Percentiles rank a stretch among this genome's conserved stretches.
phyloP scores from a whole-genome alignment of 345 rosid species.

The Euphorbia tirucalli region DNA sequence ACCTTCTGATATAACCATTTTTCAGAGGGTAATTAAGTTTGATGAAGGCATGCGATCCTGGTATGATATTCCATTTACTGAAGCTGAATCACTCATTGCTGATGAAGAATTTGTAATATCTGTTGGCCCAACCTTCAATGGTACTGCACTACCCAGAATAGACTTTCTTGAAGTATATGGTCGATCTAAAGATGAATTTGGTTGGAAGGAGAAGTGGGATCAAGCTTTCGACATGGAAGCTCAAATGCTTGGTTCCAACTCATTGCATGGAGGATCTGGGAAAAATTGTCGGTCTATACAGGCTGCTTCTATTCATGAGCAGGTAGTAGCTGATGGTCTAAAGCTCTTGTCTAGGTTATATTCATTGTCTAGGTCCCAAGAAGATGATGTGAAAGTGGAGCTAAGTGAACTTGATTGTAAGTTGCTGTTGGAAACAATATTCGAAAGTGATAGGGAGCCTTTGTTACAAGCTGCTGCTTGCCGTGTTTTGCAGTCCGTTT shows the following conservation, averaged over 20 bases:
- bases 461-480: slow-evolving; percentile 89
- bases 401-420: slow-evolving; percentile 70
- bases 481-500: slow-evolving; percentile 79
- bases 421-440: slow-evolving; percentile 68
- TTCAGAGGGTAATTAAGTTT: slow-evolving; percentile 87
- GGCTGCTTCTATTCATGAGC: slow-evolving; percentile 76
- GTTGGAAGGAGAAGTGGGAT: slow-evolving; percentile 99
- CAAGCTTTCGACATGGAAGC: slow-evolving; percentile 92
- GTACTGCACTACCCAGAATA: slow-evolving; percentile 77
- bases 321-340: slow-evolving; percentile 88
- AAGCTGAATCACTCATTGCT: slow-evolving; percentile 94
- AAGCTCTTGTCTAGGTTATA: slow-evolving; percentile 75
- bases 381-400: slow-evolving; percentile 52
- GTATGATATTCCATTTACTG: slow-evolving; percentile 97
- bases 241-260: slow-evolving; percentile 79
- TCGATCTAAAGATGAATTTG: slow-evolving; percentile 97
- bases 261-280: slow-evolving; percentile 57
- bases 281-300: slow-evolving; percentile 64
- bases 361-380: slow-evolving; percentile 48
- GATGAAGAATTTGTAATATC: slow-evolving; percentile 88
- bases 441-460: slow-evolving; percentile 90
- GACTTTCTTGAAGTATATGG: slow-evolving; percentile 96
- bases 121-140: slow-evolving; percentile 82
- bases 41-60: slow-evolving; percentile 96
- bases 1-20: slow-evolving; percentile 81